Conservation (phyloP, 805 yeast species). For the Candida tammaniensis region DNA sequence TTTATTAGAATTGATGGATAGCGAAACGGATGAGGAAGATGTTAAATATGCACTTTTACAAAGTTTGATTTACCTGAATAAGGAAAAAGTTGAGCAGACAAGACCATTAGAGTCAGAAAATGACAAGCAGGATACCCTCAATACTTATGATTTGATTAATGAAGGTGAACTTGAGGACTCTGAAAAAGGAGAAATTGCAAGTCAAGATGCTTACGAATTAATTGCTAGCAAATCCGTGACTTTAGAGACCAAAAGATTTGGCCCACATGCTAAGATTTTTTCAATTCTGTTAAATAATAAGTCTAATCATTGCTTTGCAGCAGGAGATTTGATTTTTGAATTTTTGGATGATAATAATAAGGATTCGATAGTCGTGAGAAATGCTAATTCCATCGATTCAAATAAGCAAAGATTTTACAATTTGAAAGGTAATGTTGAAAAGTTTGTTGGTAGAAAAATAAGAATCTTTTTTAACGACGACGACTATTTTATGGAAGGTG, state of each 20-base stretch:
- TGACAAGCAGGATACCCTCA: not conserved
- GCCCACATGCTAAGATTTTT: slow-evolving; percentile 18
- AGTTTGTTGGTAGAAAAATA: slow-evolving; percentile 17
- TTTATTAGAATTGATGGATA: slow-evolving; percentile 16
- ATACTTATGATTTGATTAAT: not conserved
- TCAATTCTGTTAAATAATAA: slow-evolving; percentile 24
- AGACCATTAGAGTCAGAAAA: too few species aligned
- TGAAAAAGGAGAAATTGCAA: too few species aligned
- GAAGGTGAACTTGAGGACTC: too few species aligned
- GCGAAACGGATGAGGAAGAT: slow-evolving; percentile 17
- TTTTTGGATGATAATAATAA: slow-evolving; percentile 16
- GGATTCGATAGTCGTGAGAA: slow-evolving; percentile 20
- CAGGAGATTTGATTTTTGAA: slow-evolving; percentile 29
- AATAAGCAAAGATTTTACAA: slow-evolving; percentile 27
- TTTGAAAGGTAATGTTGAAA: slow-evolving; percentile 18
- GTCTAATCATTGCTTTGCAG: slow-evolving; percentile 19
- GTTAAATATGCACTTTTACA: slow-evolving; percentile 22
- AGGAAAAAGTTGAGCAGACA: slow-evolving; percentile 6
- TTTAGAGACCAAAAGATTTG: slow-evolving; percentile 14
- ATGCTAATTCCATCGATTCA: slow-evolving; percentile 23
- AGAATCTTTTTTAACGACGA: slow-evolving; percentile 18
- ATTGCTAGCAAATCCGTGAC: too few species aligned
- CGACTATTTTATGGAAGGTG: slow-evolving; percentile 12
- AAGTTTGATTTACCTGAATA: slow-evolving; percentile 14
- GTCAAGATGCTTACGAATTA: too few species aligned